Base-by-base conservation (phyloP, 495 filamentous ascomycete species). In the Evernia prunastri region DNA sequence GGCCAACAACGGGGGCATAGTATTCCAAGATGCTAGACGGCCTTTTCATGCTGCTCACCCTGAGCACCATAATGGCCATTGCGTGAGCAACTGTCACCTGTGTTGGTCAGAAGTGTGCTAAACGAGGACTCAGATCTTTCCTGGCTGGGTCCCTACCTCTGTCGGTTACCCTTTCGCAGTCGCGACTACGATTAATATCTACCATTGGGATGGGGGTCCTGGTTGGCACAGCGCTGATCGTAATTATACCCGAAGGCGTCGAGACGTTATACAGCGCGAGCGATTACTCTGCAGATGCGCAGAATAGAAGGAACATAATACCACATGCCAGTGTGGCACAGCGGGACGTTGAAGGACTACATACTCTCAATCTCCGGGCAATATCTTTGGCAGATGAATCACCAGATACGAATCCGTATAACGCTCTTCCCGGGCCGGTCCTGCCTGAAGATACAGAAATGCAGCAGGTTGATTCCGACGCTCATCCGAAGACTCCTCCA, bases 191-290 rank as follows among this genome's bases (percentile, higher is more conserved):
- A 71, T 74, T 97, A 42, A 90, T 97, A 73, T 92, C 92, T 15
- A 90, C 91, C 27, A 85, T 98, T 72, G 94, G 94, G 37, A 91
- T 96, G 78, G 94, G 94, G 47, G 87, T 98, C 20, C 80, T 98
- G 11, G 92, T 98, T 27, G 94, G 94, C 42, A 97, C 93, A 40
- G 91, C 91, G 12, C 82, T 98, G 68, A 92, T 97, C 62, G 91
- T 98, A 4, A 98, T 98, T 72, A 96, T 98, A 70, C 94, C 94
- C 0, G 94, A 98, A 74, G 94, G 94, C 20, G 86, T 97, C 57
- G 94, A 97, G 70, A 94, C 94, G 10, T 78, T 97, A 57, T 92
- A 96, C 71, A 86, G 83, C 67, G 80, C 87, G 13, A 81, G 75
- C 53, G 69, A 74, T 23, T 57, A 61, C 40, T 59, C 73, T 17